Evolutionary conservation across 2,329 filamentous ascomycete genomes (phyloP).

Genomic region (Chrysoporthe deuterocubensis): DNA sequence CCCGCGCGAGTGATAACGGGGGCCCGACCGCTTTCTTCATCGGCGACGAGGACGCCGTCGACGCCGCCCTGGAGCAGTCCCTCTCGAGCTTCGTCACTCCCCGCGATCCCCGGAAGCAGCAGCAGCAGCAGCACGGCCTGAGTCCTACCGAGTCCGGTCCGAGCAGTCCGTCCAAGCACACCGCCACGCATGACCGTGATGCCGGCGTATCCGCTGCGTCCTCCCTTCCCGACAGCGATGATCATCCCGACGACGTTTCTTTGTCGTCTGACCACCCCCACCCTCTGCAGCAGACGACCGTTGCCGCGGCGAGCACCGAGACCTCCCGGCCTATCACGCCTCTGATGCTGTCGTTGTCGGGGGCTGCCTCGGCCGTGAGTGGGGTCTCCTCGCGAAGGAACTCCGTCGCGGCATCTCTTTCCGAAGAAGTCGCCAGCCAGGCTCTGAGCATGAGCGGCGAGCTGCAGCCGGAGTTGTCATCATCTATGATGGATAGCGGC

Average conservation of each 20-base stretch:
- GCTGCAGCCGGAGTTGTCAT: constrained; percentile 48
- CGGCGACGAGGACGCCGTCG: constrained; percentile 54
- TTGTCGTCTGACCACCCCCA: constrained; percentile 24
- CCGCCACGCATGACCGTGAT: constrained; percentile 19
- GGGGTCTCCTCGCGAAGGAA: constrained; percentile 56
- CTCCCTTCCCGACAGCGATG: constrained; percentile 12
- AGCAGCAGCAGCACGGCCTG: constrained; percentile 25
- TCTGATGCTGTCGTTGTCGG: constrained; percentile 46
- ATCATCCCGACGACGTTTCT: constrained; percentile 25
- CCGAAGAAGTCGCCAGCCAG: constrained; percentile 47
- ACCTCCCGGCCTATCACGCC: constrained; percentile 52
- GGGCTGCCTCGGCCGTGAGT: constrained; percentile 49
- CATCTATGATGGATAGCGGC: constrained; percentile 49
- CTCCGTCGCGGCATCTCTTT: constrained; percentile 54
- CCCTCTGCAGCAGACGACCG: constrained; percentile 25
- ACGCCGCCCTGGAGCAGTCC: constrained; percentile 43
- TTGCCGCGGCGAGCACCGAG: constrained; percentile 9
- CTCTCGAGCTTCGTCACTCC: constrained; percentile 34
- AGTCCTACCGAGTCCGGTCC: constrained; percentile 14
- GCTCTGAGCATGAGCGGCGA: constrained; percentile 45
- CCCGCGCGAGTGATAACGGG: constrained; percentile 43
- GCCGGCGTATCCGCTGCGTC: constrained; percentile 20
- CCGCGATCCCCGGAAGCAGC: constrained; percentile 42
- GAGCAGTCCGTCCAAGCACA: constrained; percentile 21
- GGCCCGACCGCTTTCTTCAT: constrained; percentile 44